Evolutionary conservation across 1,139 yeast genomes (phyloP).

Genomic region (Nakaseomyces nivariensis): DNA sequence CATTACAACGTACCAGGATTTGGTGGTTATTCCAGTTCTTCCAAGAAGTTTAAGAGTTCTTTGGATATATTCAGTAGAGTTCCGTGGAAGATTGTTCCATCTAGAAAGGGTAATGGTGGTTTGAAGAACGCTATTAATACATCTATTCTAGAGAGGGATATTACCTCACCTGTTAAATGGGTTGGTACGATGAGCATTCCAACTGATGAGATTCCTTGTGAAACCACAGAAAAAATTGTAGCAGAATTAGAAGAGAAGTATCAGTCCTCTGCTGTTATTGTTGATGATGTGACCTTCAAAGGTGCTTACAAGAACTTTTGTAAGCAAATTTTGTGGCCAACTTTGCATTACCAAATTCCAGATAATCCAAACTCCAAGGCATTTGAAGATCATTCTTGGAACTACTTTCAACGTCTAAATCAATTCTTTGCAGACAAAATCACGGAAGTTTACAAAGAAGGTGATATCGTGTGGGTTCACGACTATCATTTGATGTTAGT

Average conservation of each 20-base stretch:
- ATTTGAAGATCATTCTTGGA: conserved; percentile 93
- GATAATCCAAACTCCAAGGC: conserved; percentile 92
- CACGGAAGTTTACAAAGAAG: conserved; percentile 53
- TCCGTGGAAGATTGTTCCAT: conserved; percentile 64
- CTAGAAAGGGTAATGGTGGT: conserved; percentile 81
- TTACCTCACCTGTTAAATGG: conserved; percentile 52
- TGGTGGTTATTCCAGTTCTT: conserved; percentile 60
- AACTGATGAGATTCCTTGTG: conserved; percentile 62
- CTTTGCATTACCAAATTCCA: conserved; percentile 91
- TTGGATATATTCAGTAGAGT: conserved; percentile 57
- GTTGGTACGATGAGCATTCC: conserved; percentile 89
- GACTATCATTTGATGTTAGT: conserved; percentile 86
- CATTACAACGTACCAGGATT: conserved; percentile 47
- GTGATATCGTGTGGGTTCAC: conserved; percentile 80
- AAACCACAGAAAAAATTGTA: conserved; percentile 43
- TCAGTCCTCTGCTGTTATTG: conserved; percentile 56
- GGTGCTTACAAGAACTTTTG: conserved; percentile 89
- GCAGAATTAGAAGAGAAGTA: conserved; percentile 38
- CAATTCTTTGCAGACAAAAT: conserved; percentile 72
- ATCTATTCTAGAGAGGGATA: conserved; percentile 40
- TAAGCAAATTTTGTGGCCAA: conserved; percentile 93
- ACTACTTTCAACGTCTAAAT: conserved; percentile 65
- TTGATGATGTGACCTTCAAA: conserved; percentile 68
- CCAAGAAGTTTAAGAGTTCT: conserved; percentile 33
- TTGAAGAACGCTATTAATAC: conserved; percentile 73